A percentile compares a stretch with the other conserved stretches of the same genome.
These are phyloP conservation scores for Anastatica hierochuntica DNA, from an alignment of 345 rosid species.

Conservation along the genomic window DNA sequence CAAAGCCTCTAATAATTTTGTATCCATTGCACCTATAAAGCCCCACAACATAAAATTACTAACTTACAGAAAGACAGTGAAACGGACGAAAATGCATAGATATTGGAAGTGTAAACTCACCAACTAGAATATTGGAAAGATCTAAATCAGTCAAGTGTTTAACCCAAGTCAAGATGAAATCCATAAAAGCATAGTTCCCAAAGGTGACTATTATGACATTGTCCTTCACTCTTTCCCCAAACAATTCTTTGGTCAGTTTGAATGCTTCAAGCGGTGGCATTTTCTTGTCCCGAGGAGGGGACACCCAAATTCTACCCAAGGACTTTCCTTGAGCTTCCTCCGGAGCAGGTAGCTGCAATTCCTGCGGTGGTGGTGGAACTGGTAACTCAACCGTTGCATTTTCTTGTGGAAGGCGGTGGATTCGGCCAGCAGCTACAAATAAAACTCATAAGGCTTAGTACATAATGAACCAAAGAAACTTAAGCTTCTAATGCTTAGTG, in stretches of 20 bases:
- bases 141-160: conserved; percentile 81
- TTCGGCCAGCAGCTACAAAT: conserved; percentile 34
- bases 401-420: conserved; percentile 30
- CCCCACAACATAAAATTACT: conserved; percentile 1
- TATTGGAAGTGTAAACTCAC: conserved; percentile 32
- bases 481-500: neutral
- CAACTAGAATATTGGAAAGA: conserved; percentile 75
- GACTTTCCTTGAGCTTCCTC: conserved; percentile 20
- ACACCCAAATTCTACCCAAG: conserved; percentile 58
- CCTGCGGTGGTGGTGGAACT: conserved; percentile 16
- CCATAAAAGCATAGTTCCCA: conserved; percentile 95
- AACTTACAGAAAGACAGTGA: neutral
- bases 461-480: neutral
- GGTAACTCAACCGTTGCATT: conserved; percentile 15
- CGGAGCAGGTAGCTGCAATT: conserved; percentile 7
- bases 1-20: conserved; percentile 77
- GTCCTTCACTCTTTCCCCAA: conserved; percentile 57
- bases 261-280: conserved; percentile 77
- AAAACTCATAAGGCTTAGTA: conserved; percentile 8
- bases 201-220: conserved; percentile 78
- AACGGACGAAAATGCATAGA: neutral
- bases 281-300: conserved; percentile 48
- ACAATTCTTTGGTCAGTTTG: conserved; percentile 56
- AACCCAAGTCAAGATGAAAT: conserved; percentile 95
- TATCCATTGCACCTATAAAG: conserved; percentile 86